Evolutionary conservation across 306 rosid species (phyloP), one percentile per base, ranked within the genome.

Genomic region (Crotalaria pallida): DNA sequence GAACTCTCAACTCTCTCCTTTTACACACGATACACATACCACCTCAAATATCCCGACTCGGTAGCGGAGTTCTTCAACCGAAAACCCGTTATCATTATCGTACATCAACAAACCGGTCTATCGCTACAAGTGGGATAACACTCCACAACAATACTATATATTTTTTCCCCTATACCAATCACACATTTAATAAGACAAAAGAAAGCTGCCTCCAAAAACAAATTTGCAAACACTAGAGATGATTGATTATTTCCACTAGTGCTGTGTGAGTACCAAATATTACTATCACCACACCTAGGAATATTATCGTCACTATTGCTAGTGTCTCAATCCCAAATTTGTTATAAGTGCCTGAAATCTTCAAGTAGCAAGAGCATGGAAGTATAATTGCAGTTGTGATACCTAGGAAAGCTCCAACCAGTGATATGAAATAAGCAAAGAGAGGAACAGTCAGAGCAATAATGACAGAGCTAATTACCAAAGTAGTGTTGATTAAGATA

Each of bases 311-410:
- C 22, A 73, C 27, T 24, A 85, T 31, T 10, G 10, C 23, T 1
- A 65, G 33, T 0, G 70, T 70, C 52, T 87, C 90, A 38, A 41
- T 3, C 44, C 84, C 76, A 65, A 81, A 40, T 31, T 31, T 76
- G 26, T 3, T 47, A 24, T 79, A 80, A 5, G 21, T 50, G 2
- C 84, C 94, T 2, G 90, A 89, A 69, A 92, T 82, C 82, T 74
- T 92, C 41, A 92, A 67, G 84, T 87, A 89, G 73, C 90, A 89
- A 23, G 83, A 68, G 21, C 89, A 92, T 44, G 95, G 95, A 8
- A 92, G 73, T 31, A 86, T 45, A 67, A 86, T 80, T 1, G 96
- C 87, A 68, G 83, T 92, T 2, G 90, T 76, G 7, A 84, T 78
- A 21, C 95, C 86, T 5, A 86, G 33, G 61, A 92, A 60, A 2